These are phyloP conservation scores for Vairimorpha ceranae DNA, from an alignment of 371 early-diverging fungal species.

Conservation along the genomic window DNA sequence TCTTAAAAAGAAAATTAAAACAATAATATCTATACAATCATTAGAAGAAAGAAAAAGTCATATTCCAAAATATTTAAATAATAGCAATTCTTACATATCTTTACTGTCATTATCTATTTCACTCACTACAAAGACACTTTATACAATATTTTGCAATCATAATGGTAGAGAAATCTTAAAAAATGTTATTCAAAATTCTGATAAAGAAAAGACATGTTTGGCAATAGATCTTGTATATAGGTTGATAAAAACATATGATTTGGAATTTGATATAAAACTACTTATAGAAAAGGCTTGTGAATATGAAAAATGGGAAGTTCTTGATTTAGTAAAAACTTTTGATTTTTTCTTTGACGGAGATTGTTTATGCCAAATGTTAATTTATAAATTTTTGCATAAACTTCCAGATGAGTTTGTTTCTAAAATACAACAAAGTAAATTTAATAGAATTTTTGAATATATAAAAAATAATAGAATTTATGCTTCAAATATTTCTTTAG, in stretches of 20 bases:
- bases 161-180: neutral
- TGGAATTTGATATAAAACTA: neutral
- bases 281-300: neutral
- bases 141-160: neutral
- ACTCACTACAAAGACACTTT: neutral
- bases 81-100: slow-evolving; percentile 10
- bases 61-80: slow-evolving; percentile 21
- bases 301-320: neutral
- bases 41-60: slow-evolving; percentile 37
- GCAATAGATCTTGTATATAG: neutral
- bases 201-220: neutral
- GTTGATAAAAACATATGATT: neutral
- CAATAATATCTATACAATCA: slow-evolving; percentile 25
- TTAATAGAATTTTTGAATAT: neutral
- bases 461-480: neutral
- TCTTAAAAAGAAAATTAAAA: slow-evolving; percentile 36
- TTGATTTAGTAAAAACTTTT: neutral
- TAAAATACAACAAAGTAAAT: neutral
- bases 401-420: neutral
- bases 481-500: neutral
- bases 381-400: neutral
- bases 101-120: slow-evolving; percentile 21
- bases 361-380: neutral
- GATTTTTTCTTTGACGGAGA: neutral
- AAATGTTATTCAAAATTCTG: neutral